These are phyloP conservation scores for Solanum pennellii DNA, from an alignment of 257 asterid species.

Conservation along the genomic window DNA sequence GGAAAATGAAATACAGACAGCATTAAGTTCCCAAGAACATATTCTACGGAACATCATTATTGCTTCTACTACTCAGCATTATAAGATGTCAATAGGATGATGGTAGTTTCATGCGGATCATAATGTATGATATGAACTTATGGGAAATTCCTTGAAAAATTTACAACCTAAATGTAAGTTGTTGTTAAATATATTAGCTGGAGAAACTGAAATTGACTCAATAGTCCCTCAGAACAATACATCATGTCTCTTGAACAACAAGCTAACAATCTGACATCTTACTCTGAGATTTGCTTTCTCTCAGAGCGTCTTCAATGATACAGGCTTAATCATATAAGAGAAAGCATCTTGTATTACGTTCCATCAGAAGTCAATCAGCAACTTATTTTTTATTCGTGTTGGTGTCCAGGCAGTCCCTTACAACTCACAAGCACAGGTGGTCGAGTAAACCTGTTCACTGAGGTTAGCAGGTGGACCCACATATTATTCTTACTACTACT, in stretches of 20 bases:
- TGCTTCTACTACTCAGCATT: background rate
- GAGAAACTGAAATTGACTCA: background rate
- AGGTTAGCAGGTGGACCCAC: background rate
- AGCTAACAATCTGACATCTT: background rate
- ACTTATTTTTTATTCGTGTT: background rate
- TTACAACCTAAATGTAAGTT: background rate
- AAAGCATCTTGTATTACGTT: background rate
- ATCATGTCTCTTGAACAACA: background rate
- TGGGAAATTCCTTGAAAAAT: background rate
- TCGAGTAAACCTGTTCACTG: background rate
- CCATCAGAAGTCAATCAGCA: background rate
- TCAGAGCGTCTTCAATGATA: background rate
- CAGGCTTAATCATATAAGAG: background rate
- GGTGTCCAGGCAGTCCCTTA: background rate
- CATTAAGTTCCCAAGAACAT: background rate
- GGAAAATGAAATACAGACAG: constrained; percentile 6
- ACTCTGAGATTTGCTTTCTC: background rate
- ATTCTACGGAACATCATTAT: background rate
- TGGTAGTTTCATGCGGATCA: background rate
- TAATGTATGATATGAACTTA: background rate
- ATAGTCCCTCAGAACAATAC: background rate
- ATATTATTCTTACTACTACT: background rate
- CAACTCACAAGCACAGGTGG: background rate
- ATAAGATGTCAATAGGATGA: background rate
- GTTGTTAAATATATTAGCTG: background rate